Conservation (phyloP, 352 stramenopile species). For the Globisporangium iwayamae region DNA sequence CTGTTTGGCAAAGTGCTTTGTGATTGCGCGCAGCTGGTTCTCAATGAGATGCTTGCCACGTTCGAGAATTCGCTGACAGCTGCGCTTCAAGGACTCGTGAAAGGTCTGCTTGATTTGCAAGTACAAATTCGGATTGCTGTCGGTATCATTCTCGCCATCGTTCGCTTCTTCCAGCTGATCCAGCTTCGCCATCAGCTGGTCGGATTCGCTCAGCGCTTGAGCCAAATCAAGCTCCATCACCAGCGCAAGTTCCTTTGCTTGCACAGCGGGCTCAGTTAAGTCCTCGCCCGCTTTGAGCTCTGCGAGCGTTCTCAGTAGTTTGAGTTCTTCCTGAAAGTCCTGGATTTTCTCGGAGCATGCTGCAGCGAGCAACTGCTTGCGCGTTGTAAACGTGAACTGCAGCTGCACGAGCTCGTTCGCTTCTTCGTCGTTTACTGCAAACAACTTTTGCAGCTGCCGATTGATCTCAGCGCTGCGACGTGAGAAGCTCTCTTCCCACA, state of each 20-base stretch:
- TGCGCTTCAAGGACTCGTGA: conserved; percentile 6
- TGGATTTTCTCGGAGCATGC: not conserved
- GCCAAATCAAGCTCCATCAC: conserved; percentile 13
- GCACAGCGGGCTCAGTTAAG: not conserved
- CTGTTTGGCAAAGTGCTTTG: conserved; percentile 4
- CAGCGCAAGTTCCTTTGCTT: not conserved
- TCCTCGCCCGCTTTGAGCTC: not conserved
- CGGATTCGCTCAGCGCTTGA: conserved; percentile 10
- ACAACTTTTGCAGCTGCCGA: conserved; percentile 23
- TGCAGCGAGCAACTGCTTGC: conserved; percentile 11
- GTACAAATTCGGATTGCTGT: not conserved
- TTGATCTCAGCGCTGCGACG: conserved; percentile 24
- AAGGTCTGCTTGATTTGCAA: not conserved
- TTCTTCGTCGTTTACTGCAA: conserved; percentile 35
- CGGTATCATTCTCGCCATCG: too few relatives aligned
- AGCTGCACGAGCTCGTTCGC: conserved; percentile 21
- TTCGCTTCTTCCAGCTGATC: conserved; percentile 9
- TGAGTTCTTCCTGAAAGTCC: conserved; percentile 10
- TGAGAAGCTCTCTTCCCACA: conserved; percentile 23
- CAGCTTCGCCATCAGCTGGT: conserved; percentile 4
- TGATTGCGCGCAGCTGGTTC: conserved; percentile 1
- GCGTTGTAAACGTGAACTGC: conserved; percentile 4
- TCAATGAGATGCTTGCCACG: conserved; percentile 6
- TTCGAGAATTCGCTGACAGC: conserved; percentile 10
- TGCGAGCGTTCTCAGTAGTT: conserved; percentile 3